phyloP scores from a whole-genome alignment of 2,329 filamentous ascomycete genomes.

The Penicillium sp. region DNA sequence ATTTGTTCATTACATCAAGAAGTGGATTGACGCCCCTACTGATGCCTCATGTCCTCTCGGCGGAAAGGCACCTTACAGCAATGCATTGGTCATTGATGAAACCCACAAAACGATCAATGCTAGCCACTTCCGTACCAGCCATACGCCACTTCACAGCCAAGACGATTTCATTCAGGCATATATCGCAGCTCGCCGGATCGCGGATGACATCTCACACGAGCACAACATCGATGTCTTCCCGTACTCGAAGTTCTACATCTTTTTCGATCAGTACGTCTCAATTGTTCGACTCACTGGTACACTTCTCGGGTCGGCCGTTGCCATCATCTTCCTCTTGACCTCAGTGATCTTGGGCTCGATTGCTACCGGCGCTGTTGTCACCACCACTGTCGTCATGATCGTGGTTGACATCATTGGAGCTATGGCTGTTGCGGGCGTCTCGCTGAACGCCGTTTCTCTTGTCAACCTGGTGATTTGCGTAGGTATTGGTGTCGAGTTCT shows the following conservation, averaged over 20 bases:
- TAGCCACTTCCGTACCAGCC: conserved; percentile 88
- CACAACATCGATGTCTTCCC: conserved; percentile 87
- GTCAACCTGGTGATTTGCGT: conserved; percentile 98
- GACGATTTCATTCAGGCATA: conserved; percentile 92
- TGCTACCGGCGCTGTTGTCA: conserved; percentile 78
- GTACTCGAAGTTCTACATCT: conserved; percentile 97
- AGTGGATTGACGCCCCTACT: conserved; percentile 79
- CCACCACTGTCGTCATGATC: conserved; percentile 87
- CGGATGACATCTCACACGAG: conserved; percentile 68
- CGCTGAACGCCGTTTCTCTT: conserved; percentile 89
- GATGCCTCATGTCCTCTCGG: conserved; percentile 83
- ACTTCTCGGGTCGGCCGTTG: conserved; percentile 79
- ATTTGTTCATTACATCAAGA: conserved; percentile 81
- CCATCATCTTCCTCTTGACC: conserved; percentile 80
- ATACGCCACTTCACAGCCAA: conserved; percentile 84
- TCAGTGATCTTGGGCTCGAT: conserved; percentile 80
- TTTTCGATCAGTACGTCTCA: conserved; percentile 93
- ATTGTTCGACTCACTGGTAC: conserved; percentile 79
- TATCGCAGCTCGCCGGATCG: conserved; percentile 82
- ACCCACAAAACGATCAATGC: conserved; percentile 69
- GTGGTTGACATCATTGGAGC: conserved; percentile 91
- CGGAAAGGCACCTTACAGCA: conserved; percentile 82
- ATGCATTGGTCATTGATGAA: conserved; percentile 76
- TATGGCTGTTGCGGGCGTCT: conserved; percentile 87
- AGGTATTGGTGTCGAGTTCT: conserved; percentile 95